Conservation (phyloP, 257 asterid species). For the Mentha longifolia region DNA sequence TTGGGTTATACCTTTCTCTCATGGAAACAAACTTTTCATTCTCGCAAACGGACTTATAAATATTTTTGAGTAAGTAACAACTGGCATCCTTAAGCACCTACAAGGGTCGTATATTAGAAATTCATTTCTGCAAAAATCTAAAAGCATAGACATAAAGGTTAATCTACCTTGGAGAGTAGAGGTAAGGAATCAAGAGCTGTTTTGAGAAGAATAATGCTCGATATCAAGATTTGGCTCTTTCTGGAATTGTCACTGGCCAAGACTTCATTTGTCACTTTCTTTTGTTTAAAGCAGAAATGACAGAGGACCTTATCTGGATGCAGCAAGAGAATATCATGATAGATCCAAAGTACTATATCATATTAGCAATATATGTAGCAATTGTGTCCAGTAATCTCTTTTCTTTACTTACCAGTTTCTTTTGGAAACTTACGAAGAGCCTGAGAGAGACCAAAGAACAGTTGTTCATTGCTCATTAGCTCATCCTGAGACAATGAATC, state of each 20-base stretch:
- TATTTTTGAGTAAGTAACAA: constrained; percentile 80
- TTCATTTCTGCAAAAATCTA: constrained; percentile 14
- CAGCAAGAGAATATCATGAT: constrained; percentile 30
- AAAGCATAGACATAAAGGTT: constrained; percentile 20
- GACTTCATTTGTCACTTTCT: constrained; percentile 76
- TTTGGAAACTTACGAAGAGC: constrained; percentile 96
- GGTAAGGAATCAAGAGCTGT: constrained; percentile 95
- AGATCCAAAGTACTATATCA: constrained; percentile 30
- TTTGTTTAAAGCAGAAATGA: constrained; percentile 97
- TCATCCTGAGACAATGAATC: constrained; percentile 66
- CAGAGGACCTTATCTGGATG: constrained; percentile 94
- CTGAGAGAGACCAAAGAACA: constrained; percentile 96
- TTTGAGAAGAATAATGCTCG: constrained; percentile 90
- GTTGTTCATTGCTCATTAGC: constrained; percentile 94
- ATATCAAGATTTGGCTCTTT: constrained; percentile 84
- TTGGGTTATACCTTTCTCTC: constrained; percentile 67
- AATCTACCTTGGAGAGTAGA: constrained; percentile 79
- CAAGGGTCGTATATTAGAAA: constrained; percentile 36
- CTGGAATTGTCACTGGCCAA: constrained; percentile 70
- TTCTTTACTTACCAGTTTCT: constrained; percentile 71
- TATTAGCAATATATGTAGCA: constrained; percentile 19
- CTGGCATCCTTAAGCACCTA: constrained; percentile 90
- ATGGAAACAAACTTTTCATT: constrained; percentile 77
- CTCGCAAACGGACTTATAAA: constrained; percentile 85
- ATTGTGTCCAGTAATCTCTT: constrained; percentile 22